A percentile compares a stretch with the other conserved stretches of the same genome.
Evolutionary conservation across 768 basidiomycete genomes (phyloP).

Genomic region (Russula sp.): DNA sequence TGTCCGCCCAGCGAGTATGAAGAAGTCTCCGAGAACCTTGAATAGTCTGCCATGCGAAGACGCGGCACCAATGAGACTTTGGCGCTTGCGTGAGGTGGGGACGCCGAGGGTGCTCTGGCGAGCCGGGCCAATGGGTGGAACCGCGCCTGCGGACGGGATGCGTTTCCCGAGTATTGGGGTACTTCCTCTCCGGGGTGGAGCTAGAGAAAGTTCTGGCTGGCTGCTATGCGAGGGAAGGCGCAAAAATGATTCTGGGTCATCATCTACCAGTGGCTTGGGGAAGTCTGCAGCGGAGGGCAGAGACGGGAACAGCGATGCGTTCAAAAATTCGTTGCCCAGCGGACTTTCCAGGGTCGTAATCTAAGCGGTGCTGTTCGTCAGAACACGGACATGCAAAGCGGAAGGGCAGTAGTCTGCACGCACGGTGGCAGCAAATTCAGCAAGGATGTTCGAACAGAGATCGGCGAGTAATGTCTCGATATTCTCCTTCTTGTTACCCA

Average conservation of each 20-base stretch:
- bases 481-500: constrained; percentile 85
- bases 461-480: constrained; percentile 86
- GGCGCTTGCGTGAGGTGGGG: constrained; percentile 47
- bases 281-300: constrained; percentile 58
- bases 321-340: constrained; percentile 79
- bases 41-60: constrained; percentile 81
- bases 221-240: constrained; percentile 47
- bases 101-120: constrained; percentile 51
- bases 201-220: constrained; percentile 45
- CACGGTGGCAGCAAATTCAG: constrained; percentile 82
- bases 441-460: constrained; percentile 79
- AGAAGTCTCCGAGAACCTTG: constrained; percentile 86
- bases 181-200: constrained; percentile 24
- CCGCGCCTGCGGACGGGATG: constrained; percentile 44
- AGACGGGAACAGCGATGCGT: constrained; percentile 57
- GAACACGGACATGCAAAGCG: not conserved
- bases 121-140: constrained; percentile 29
- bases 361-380: constrained; percentile 35
- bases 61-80: constrained; percentile 56
- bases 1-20: constrained; percentile 78
- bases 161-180: constrained; percentile 42
- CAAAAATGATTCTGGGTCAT: constrained; percentile 40
- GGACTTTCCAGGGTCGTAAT: constrained; percentile 75
- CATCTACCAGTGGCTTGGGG: constrained; percentile 48
- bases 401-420: constrained; percentile 29